A percentile compares a stretch with the other conserved stretches of the same genome.
Conservation (phyloP, 2,329 filamentous ascomycete species). For the Mycosphaerelloides madeirae region DNA sequence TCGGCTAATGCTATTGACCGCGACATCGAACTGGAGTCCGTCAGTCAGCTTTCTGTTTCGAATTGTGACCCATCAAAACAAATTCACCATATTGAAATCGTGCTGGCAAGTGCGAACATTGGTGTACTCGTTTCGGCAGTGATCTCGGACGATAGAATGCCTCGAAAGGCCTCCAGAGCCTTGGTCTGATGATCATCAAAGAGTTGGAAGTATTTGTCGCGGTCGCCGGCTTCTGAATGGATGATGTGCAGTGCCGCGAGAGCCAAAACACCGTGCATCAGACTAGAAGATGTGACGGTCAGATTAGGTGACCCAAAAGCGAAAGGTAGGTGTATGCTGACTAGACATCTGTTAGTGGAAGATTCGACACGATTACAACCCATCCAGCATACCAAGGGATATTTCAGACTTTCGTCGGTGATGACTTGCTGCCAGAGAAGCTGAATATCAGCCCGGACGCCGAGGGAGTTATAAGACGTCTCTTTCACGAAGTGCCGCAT, state of each 20-base stretch:
- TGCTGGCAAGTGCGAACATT: conserved; percentile 11
- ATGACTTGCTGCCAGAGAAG: conserved; percentile 10
- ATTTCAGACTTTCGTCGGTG: conserved; percentile 9
- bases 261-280: conserved; percentile 13
- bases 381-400: conserved; percentile 11
- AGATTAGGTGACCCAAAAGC: not conserved
- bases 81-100: conserved; percentile 11
- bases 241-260: conserved; percentile 12
- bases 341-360: not conserved
- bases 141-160: conserved; percentile 3
- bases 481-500: conserved; percentile 11
- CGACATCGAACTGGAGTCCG: conserved; percentile 8
- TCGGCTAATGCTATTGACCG: conserved; percentile 15
- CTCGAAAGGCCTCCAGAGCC: conserved; percentile 8
- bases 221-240: conserved; percentile 3
- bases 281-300: not conserved
- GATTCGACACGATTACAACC: too few species aligned
- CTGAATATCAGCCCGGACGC: conserved; percentile 6
- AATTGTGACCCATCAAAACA: not conserved
- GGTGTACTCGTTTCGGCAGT: conserved; percentile 8
- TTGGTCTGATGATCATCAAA: conserved; percentile 14
- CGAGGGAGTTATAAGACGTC: conserved; percentile 7
- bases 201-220: conserved; percentile 6
- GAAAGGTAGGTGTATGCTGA: not conserved
- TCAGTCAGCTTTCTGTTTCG: not conserved